Percentiles rank a stretch among this genome's conserved stretches.
These are phyloP conservation scores for Colletotrichum navitas DNA, from an alignment of 2,329 filamentous ascomycete genomes.

Conservation along the genomic window DNA sequence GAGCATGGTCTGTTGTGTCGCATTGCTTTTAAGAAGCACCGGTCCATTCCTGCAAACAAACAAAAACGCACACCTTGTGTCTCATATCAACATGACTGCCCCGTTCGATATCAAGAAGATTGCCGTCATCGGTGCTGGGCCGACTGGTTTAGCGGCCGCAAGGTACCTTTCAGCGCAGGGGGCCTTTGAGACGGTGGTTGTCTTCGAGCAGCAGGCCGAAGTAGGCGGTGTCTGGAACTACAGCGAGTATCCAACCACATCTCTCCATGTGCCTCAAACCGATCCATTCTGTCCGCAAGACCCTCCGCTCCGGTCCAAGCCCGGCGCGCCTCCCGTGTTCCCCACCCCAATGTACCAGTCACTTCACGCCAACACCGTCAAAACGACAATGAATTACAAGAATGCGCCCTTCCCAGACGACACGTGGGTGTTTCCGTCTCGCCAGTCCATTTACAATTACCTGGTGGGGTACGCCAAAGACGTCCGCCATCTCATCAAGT, in stretches of 20 bases:
- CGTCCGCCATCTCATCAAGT: constrained; percentile 74
- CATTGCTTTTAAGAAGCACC: constrained; percentile 7
- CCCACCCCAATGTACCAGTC: constrained; percentile 86
- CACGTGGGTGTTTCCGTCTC: constrained; percentile 79
- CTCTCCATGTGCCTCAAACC: constrained; percentile 75
- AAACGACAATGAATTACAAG: constrained; percentile 83
- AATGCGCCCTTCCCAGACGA: constrained; percentile 75
- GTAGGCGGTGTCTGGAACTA: constrained; percentile 93
- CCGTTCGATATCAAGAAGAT: constrained; percentile 69
- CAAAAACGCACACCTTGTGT: constrained; percentile 5
- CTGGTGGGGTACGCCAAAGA: constrained; percentile 78
- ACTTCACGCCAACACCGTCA: constrained; percentile 89
- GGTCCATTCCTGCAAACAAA: not conserved
- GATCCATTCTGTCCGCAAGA: constrained; percentile 73
- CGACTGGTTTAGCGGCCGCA: constrained; percentile 81
- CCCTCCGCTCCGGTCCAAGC: constrained; percentile 66
- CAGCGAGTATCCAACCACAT: constrained; percentile 62
- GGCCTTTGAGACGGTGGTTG: constrained; percentile 74
- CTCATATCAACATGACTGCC: constrained; percentile 11
- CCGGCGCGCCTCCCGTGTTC: constrained; percentile 68
- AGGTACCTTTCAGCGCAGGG: constrained; percentile 83
- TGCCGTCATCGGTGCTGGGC: constrained; percentile 86
- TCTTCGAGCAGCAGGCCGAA: constrained; percentile 85
- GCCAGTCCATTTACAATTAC: constrained; percentile 79
- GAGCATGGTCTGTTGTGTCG: constrained; percentile 3